Evolutionary conservation across 345 rosid genomes (phyloP).

Genomic region (Linum tenue): DNA sequence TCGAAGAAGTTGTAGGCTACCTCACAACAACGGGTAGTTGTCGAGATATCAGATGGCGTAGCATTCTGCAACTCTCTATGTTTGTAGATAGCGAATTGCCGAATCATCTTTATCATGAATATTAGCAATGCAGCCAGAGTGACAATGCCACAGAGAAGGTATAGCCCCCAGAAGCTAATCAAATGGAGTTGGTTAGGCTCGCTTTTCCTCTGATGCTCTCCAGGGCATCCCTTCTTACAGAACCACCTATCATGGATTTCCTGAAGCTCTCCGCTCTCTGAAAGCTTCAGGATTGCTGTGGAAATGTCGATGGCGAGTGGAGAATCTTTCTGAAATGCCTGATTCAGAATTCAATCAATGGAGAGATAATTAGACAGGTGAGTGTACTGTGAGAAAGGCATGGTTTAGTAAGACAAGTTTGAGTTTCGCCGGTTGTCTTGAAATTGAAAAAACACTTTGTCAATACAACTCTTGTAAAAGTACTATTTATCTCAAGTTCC

Average conservation of each 20-base stretch:
- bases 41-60: slow-evolving; percentile 17
- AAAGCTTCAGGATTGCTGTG: slow-evolving; percentile 70
- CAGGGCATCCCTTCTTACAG: slow-evolving; percentile 43
- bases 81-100: slow-evolving; percentile 48
- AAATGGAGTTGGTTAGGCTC: slow-evolving; percentile 53
- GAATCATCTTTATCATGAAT: slow-evolving; percentile 38
- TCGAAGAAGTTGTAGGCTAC: slow-evolving; percentile 43
- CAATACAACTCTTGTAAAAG: too few relatives aligned
- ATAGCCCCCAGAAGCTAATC: slow-evolving; percentile 77
- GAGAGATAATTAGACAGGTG: too few relatives aligned
- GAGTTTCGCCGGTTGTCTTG: too few relatives aligned
- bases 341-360: neutral
- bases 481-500: too few relatives aligned
- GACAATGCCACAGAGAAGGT: slow-evolving; percentile 42
- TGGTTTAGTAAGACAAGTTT: too few relatives aligned
- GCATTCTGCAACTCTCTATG: slow-evolving; percentile 24
- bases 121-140: slow-evolving; percentile 37
- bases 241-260: slow-evolving; percentile 57
- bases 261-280: slow-evolving; percentile 62
- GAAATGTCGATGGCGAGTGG: slow-evolving; percentile 71
- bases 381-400: too few relatives aligned
- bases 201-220: slow-evolving; percentile 13
- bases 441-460: too few relatives aligned
- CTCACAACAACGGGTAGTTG: slow-evolving; percentile 24
- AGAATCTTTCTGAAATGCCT: slow-evolving; percentile 78